phyloP scores from a whole-genome alignment of 2,329 filamentous ascomycete genomes.

The Mycocentrospora acerina region DNA sequence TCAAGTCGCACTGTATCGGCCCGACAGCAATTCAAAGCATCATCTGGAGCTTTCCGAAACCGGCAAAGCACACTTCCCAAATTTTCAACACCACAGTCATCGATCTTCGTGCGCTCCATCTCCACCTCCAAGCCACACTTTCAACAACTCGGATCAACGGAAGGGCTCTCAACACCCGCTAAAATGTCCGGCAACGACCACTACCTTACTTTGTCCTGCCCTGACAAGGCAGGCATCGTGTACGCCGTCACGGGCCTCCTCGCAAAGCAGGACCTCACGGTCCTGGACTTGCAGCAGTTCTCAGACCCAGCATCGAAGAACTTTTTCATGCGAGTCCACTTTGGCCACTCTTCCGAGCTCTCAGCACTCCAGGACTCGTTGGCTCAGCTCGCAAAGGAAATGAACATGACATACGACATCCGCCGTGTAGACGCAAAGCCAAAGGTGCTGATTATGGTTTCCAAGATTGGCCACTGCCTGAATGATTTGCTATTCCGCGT shows the following conservation, averaged over 20 bases:
- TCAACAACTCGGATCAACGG: constrained; percentile 23
- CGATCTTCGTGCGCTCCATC: constrained; percentile 16
- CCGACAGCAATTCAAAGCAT: constrained; percentile 18
- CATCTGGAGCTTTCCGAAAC: constrained; percentile 29
- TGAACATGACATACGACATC: constrained; percentile 72
- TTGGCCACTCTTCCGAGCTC: constrained; percentile 59
- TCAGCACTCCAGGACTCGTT: constrained; percentile 57
- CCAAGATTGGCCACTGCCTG: constrained; percentile 83
- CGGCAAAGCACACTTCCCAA: constrained; percentile 32
- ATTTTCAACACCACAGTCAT: constrained; percentile 31
- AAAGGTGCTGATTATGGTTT: constrained; percentile 83
- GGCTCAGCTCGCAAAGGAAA: constrained; percentile 60
- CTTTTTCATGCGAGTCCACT: constrained; percentile 90
- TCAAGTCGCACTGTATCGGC: constrained; percentile 19
- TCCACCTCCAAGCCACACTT: constrained; percentile 17
- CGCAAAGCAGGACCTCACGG: constrained; percentile 72
- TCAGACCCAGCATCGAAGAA: constrained; percentile 71
- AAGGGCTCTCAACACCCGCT: constrained; percentile 16
- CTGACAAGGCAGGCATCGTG: constrained; percentile 81
- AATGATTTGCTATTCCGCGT: constrained; percentile 82
- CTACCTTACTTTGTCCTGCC: constrained; percentile 74
- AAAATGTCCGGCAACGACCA: constrained; percentile 36
- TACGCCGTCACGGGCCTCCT: constrained; percentile 80
- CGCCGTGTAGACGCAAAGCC: constrained; percentile 69
- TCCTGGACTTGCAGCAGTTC: constrained; percentile 83